Base-by-base conservation (phyloP, 352 stramenopile genomes). In the Thalassiosira mediterranea region DNA sequence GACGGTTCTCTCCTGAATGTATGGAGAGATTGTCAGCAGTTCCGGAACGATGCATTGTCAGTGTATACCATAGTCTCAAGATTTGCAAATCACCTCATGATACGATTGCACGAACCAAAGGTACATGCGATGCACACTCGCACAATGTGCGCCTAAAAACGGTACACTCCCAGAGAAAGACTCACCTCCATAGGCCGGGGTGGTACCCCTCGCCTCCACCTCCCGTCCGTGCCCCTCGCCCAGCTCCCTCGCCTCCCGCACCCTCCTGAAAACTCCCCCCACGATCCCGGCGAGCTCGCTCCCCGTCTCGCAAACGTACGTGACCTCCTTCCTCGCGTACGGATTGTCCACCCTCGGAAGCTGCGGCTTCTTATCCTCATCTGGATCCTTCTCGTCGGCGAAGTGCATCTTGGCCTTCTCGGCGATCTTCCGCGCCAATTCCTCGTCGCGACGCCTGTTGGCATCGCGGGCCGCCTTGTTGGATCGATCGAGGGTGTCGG, bases 241-340 rank as follows among this genome's bases (percentile, higher is more conserved):
- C 32, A 86, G 49, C 71, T 90, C 70, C 58, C 83, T 74, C 5
- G 76, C 81, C 75, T 91, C 86, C 61, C 81, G 85, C 1, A 91
- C 59, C 4, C 83, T 67, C 15, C 81, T 72, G 72, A 89, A 92
- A 38, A 90, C 76, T 15, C 79, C 78, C 15, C 83, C 81, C 13
- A 88, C 64, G 29, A 89, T 70, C 44, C 68, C 69, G 0, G 57
- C 42, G 13, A 75, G 38, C 13, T 89, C 75, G 11, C 53, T 23
- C 5, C 51, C 69, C 25, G 71, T 79, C 63, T 92, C 86, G 58
- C 86, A 92, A 29, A 86, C 79, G 53, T 91, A 91, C n/a, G 37
- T 75, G 2, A 91, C 81, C 76, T 91, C 86, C 56, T 91, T 91
- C 1, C 83, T 70, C 11, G 64, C 75, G 29, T 88, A 82, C 0